Evolutionary conservation across 352 stramenopile species (phyloP), one percentile per base, ranked within the genome.

Genomic region (Globisporangium barbulae): DNA sequence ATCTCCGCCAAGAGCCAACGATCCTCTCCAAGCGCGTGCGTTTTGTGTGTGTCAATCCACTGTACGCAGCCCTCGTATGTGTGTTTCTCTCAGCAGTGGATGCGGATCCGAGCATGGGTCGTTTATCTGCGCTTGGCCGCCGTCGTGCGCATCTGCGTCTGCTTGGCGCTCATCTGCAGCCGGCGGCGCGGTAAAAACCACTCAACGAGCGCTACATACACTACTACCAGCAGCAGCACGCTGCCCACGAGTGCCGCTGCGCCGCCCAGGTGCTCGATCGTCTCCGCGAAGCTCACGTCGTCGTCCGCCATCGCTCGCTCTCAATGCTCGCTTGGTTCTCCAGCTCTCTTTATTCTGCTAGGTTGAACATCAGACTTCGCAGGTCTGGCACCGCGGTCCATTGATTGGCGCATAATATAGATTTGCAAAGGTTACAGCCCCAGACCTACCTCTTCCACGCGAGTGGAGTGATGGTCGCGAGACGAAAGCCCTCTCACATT

Each of bases 121-220:
- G 30, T 1, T 61, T 31, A 69, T 31, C 59, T 30, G 41, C 42
- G 56, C 57, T 69, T 65, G 41, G 30, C 47, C 28, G 30, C 49
- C 15, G 12, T 45, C 5, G 45, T n/a, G 28, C 42, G 53, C 42
- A n/a, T 12, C 1, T 22, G 62, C 53, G 58, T 35, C 22, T 52
- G 54, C 13, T 37, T 12, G 42, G 19, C 28, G 15, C 3, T 31
- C 17, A 9, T 33, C 17, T 58, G 49, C 10, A 44, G 15, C 6
- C 57, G 64, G 45, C 76, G 74, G 28, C 74, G 70, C 44, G 75
- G 78, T 21, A 85, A 59, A 9, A 79, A 57, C 68, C 75, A 83
- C 53, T 83, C 74, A 31, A 82, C 74, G 33, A 87, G 74, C 22
- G 65, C 55, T 21, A 84, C 28, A 53, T 87, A 87, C 56, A 57